Base-by-base conservation (phyloP, 129 eudicot genomes). In the Flaveria robusta region DNA sequence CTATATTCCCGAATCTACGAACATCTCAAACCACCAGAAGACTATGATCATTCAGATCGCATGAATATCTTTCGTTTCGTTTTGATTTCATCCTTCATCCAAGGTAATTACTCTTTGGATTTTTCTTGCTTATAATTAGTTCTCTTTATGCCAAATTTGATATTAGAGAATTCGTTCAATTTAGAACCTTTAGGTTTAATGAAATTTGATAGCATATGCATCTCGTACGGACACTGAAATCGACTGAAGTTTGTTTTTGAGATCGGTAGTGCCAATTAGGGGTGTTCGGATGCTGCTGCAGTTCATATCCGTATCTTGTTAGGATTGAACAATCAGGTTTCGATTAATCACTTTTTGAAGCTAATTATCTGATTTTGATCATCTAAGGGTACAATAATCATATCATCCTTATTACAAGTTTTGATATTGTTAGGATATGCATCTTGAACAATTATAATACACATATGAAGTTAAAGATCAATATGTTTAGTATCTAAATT, bases 31-130 rank as follows among this genome's bases (percentile, higher is more conserved):
- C 68, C 41, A 6, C 42, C 24, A 20, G 16, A 55, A 42, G 43
- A 16, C 31, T 14, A 71, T 55, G 29, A 72, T 54, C 39, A 9
- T 9, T 29, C 16, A 3, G 12, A 71, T 15, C 47, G 11, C 41
- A 29, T 29, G 64, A 29, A 71, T 12, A 47, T n/a, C 47, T 47
- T 60, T 45, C 9, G 13, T 45, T 18, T 59, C 59, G 64, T 59
- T 22, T 73, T 23, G 4, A 13, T 59, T 12, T 74, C 58, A 74
- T 42, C 4, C 26, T 41, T 74, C 43, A 41, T 22, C 18, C 43
- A 58, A 59, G 69, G 78, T 75, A 73, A 31, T 45, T 16, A 7
- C 79, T 6, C 31, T 45, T 62, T 74, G 45, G 31, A 60, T 15
- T 11, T 59, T n/a, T 47, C 16, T 42, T 42, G 49, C 15, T 59